phyloP scores from a whole-genome alignment of 164 flowering plant species.

The Dillenia turbinata region DNA sequence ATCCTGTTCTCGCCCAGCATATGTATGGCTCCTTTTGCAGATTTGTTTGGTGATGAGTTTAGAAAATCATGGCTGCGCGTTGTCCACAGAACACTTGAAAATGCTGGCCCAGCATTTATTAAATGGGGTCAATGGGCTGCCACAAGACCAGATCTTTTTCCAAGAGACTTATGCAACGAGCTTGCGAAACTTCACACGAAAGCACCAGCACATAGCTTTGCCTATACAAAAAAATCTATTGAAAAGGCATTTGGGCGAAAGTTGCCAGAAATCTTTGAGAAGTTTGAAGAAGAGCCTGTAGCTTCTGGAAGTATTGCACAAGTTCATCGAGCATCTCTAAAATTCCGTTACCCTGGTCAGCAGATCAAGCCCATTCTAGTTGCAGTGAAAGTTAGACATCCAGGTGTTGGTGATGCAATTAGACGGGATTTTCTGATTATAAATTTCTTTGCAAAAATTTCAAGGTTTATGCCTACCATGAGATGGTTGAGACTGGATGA shows the following conservation, averaged over 20 bases:
- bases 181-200: conserved; percentile 65
- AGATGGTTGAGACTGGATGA: conserved; percentile 82
- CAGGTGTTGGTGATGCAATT: conserved; percentile 79
- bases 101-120: conserved; percentile 85
- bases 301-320: conserved; percentile 94
- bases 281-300: conserved; percentile 71
- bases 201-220: conserved; percentile 75
- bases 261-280: conserved; percentile 64
- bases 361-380: conserved; percentile 55
- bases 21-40: conserved; percentile 65
- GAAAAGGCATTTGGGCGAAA: conserved; percentile 74
- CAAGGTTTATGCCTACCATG: conserved; percentile 55
- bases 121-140: conserved; percentile 97
- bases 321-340: conserved; percentile 71
- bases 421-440: conserved; percentile 67
- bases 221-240: conserved; percentile 46
- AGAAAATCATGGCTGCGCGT: conserved; percentile 56
- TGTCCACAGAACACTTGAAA: conserved; percentile 61
- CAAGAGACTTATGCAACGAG: conserved; percentile 59
- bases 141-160: conserved; percentile 78
- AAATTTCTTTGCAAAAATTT: conserved; percentile 54
- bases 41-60: conserved; percentile 42
- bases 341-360: conserved; percentile 46
- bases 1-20: conserved; percentile 61
- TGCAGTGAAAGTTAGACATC: conserved; percentile 91